These are phyloP conservation scores for Dothistroma septosporum DNA, from an alignment of 2,329 filamentous ascomycete genomes.

Conservation along the genomic window DNA sequence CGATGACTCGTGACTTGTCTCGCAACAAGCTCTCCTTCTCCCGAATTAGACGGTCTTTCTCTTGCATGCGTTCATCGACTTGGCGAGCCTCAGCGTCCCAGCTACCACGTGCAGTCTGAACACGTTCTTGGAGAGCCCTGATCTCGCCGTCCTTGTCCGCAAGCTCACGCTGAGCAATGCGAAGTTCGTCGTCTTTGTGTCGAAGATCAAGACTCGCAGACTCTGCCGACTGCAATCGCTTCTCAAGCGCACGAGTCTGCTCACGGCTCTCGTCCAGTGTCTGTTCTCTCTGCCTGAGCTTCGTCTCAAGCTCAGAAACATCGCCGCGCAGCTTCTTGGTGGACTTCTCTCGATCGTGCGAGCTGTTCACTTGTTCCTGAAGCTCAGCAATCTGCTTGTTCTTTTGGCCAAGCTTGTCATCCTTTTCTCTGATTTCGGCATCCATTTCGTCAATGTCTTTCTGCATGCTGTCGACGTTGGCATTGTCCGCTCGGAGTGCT, in stretches of 20 bases:
- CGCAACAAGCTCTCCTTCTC: conserved; percentile 72
- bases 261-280: conserved; percentile 35
- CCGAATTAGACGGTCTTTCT: conserved; percentile 50
- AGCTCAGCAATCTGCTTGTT: conserved; percentile 32
- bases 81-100: conserved; percentile 38
- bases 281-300: conserved; percentile 35
- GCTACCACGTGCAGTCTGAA: conserved; percentile 37
- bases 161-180: conserved; percentile 53
- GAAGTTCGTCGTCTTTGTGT: conserved; percentile 48
- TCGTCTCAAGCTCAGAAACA: conserved; percentile 32
- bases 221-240: conserved; percentile 29
- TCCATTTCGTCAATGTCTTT: conserved; percentile 51
- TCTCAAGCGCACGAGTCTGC: conserved; percentile 32
- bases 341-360: conserved; percentile 35
- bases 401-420: conserved; percentile 41
- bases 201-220: conserved; percentile 24
- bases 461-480: conserved; percentile 58
- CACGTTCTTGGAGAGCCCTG: conserved; percentile 33
- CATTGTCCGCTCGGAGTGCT: conserved; percentile 27
- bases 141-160: conserved; percentile 39
- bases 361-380: conserved; percentile 29
- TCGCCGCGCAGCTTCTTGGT: conserved; percentile 38
- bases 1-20: conserved; percentile 69
- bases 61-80: conserved; percentile 36
- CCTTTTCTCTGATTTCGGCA: conserved; percentile 47